Conservation (phyloP, 1,284 basidiomycete genomes). For the Leccinum solheimii region DNA sequence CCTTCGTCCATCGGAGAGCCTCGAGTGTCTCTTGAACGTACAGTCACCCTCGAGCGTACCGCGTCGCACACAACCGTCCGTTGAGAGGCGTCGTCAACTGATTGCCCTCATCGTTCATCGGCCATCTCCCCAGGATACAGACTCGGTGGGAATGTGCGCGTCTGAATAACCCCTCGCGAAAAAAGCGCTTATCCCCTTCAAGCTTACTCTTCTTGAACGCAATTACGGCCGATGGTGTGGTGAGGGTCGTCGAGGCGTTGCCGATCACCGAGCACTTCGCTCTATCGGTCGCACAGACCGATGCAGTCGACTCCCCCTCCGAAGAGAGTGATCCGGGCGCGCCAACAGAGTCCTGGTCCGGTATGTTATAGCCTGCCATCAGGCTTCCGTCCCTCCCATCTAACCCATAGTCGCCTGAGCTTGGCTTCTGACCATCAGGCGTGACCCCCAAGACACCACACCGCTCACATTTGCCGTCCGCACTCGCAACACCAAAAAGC, state of each 20-base stretch:
- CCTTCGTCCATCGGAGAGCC: slow-evolving; percentile 26
- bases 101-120: slow-evolving; percentile 28
- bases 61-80: not conserved
- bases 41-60: slow-evolving; percentile 1
- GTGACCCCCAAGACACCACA: slow-evolving; percentile 14
- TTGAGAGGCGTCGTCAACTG: not conserved
- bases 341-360: slow-evolving; percentile 16
- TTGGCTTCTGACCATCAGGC: slow-evolving; percentile 27
- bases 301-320: slow-evolving; percentile 3
- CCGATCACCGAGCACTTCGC: slow-evolving; percentile 26
- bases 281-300: slow-evolving; percentile 28
- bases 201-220: slow-evolving; percentile 23
- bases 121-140: slow-evolving; percentile 2
- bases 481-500: slow-evolving; percentile 15
- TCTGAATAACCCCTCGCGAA: not conserved
- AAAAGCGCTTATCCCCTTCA: slow-evolving; percentile 10
- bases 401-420: slow-evolving; percentile 17
- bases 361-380: slow-evolving; percentile 14
- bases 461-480: slow-evolving; percentile 18
- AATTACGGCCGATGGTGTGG: not conserved
- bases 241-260: slow-evolving; percentile 17
- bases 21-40: slow-evolving; percentile 19
- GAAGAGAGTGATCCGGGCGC: not conserved
- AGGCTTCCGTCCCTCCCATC: not conserved
- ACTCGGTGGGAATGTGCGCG: slow-evolving; percentile 29